Base-by-base conservation (phyloP, 345 rosid species). In the Ceriops zippeliana region DNA sequence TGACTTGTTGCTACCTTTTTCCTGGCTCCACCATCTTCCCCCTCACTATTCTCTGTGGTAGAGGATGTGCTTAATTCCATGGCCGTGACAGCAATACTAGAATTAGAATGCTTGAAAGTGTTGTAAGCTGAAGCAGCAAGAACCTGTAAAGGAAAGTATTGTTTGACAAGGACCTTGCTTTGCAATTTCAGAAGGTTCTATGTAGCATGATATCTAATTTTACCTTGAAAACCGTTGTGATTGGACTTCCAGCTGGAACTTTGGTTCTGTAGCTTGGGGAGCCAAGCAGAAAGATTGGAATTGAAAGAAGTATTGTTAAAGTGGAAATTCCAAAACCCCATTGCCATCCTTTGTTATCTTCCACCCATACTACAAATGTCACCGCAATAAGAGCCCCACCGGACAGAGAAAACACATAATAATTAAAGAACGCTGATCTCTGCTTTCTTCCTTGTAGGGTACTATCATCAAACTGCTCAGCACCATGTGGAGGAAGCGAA, bases 301-400 rank as follows among this genome's bases (percentile, higher is more conserved):
- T 76, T 22, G 98, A 90, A 61, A 85, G 66, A 64, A 93, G 77
- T 73, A 93, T 89, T 4, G 93, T 78, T 22, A 77, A 86, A 11
- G 96, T 86, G 34, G 97, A 81, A 42, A 86, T 73, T 67, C 90
- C 97, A 16, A 93, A 89, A 60, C 96, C 98, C 82, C 92, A 90
- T 62, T 85, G 86, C 98, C 98, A 93, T 22, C 98, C 98, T 76
- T 78, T 79, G 83, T 93, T 93, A 75, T 89, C 97, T 83, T 93
- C 97, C 49, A 93, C 84, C 97, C 97, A 90, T 56, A 93, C 97
- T 75, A 87, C 96, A 58, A 90, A 73, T 17, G 97, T 93, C 38
- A 93, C 98, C 7, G 97, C 98, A 61, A 93, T 73, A 28, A 93
- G 77, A 56, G 97, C 98, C 32, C 97, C 96, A 16, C 85, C 85